A percentile compares a stretch with the other conserved stretches of the same genome.
phyloP scores from a whole-genome alignment of 176 grass and related monocot genomes.

The Oryza brachyantha region DNA sequence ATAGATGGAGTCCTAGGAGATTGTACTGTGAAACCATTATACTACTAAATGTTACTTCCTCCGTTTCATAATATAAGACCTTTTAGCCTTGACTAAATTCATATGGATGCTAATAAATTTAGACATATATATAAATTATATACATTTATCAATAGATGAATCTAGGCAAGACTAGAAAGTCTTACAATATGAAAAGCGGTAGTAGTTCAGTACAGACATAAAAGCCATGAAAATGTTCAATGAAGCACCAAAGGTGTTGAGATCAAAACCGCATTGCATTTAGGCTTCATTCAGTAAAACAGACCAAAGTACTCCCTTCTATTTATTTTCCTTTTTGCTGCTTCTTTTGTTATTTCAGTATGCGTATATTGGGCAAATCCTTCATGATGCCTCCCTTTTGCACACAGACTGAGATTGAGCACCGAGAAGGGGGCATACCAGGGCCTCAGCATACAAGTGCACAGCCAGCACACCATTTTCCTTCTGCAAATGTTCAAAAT shows the following conservation, averaged over 20 bases:
- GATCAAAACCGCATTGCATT: neutral
- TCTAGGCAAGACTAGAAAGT: too few relatives aligned
- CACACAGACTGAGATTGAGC: conserved; percentile 58
- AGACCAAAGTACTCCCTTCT: neutral
- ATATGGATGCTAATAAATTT: too few relatives aligned
- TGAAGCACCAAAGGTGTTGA: neutral
- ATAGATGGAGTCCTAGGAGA: neutral
- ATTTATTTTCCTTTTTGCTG: neutral
- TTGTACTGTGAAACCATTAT: neutral
- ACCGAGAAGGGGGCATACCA: conserved; percentile 22
- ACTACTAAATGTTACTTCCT: neutral
- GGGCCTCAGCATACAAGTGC: conserved; percentile 27
- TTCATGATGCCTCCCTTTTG: conserved; percentile 32
- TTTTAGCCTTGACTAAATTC: too few relatives aligned
- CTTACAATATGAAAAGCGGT: too few relatives aligned
- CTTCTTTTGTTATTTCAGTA: conserved; percentile 1
- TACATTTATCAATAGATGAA: too few relatives aligned
- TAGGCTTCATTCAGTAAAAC: neutral
- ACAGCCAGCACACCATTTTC: conserved; percentile 2
- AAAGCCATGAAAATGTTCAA: neutral
- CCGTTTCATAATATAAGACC: too few relatives aligned
- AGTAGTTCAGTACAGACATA: neutral
- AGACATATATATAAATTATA: too few relatives aligned
- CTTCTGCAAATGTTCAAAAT: conserved; percentile 24
- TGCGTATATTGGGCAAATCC: neutral